These are phyloP conservation scores for Penicillium roqueforti DNA, from an alignment of 495 filamentous ascomycete species.

Conservation along the genomic window DNA sequence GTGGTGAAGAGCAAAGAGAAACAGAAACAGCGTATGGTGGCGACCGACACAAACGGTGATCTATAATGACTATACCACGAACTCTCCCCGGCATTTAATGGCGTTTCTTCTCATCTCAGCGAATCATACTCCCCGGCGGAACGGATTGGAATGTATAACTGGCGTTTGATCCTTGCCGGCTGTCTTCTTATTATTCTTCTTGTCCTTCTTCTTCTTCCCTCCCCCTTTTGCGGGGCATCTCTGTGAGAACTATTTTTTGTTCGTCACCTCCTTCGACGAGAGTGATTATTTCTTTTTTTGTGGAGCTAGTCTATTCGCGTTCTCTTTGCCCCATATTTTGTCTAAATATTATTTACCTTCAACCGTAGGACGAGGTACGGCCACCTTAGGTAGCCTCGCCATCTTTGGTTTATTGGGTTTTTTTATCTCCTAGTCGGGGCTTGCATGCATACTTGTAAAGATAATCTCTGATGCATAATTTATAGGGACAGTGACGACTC, in stretches of 20 bases:
- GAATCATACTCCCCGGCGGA: not conserved
- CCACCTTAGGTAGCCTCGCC: not conserved
- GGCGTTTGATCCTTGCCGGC: constrained; percentile 11
- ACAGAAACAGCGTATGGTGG: constrained; percentile 24
- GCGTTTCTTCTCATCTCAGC: constrained; percentile 21
- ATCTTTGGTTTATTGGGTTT: not conserved
- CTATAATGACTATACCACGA: constrained; percentile 22
- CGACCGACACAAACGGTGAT: constrained; percentile 23
- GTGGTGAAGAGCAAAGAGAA: constrained; percentile 21
- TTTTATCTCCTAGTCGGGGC: not conserved
- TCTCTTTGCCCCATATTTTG: not conserved
- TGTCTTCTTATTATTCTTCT: constrained; percentile 1
- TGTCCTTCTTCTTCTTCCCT: not conserved
- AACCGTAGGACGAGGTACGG: not conserved
- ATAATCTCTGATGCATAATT: not conserved
- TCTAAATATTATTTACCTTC: not conserved
- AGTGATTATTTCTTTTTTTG: not conserved
- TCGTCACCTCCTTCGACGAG: not conserved
- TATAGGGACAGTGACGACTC: not conserved
- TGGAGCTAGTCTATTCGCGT: not conserved
- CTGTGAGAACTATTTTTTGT: not conserved
- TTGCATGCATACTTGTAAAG: not conserved
- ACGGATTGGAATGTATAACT: constrained; percentile 5
- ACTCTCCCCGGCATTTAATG: constrained; percentile 18
- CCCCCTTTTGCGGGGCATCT: not conserved